Percentiles rank a stretch among this genome's conserved stretches.
Conservation (phyloP, 257 asterid species). For the Petunia secreta region DNA sequence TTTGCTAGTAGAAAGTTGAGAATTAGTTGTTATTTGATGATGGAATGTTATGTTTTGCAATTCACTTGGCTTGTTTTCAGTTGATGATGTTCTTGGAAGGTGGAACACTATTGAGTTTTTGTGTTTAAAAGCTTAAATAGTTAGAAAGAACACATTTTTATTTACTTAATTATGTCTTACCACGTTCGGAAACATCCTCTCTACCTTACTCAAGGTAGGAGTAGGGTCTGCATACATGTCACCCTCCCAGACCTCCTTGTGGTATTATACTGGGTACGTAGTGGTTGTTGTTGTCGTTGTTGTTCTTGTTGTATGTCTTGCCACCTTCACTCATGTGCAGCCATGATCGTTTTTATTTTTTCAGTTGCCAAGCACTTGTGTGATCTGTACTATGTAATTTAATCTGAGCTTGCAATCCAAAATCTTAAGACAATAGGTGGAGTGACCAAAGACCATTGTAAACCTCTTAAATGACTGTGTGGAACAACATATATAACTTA, state of each 20-base stretch:
- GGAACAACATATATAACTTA: background rate
- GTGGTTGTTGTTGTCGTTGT: no score
- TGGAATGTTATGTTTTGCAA: background rate
- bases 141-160: background rate
- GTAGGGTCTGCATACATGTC: no score
- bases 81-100: background rate
- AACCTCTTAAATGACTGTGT: background rate
- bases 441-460: background rate
- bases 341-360: background rate
- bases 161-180: background rate
- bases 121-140: background rate
- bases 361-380: background rate
- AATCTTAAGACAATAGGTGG: constrained; percentile 10
- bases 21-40: background rate
- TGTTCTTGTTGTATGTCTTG: no score
- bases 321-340: background rate
- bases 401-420: background rate
- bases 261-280: no score
- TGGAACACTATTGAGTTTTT: no score
- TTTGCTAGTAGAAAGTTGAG: background rate
- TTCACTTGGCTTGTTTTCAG: background rate
- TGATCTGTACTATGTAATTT: no score
- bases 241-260: no score
- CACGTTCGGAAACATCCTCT: background rate
- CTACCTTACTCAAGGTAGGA: no score